Conservation (phyloP, 2,329 filamentous ascomycete species). For the Talaromyces sp. region DNA sequence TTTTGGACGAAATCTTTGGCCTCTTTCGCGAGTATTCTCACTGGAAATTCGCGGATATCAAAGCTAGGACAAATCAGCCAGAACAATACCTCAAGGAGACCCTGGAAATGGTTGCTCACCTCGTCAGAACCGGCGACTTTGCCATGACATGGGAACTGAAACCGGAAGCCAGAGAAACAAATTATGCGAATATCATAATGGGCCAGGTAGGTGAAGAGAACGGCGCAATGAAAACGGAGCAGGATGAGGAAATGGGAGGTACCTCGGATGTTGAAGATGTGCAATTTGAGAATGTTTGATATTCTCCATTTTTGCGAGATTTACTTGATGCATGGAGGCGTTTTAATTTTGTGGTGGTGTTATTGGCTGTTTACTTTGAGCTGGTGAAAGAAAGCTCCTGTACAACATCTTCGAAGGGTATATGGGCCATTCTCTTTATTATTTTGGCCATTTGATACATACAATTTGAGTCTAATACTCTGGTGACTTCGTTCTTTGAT, state of each 20-base stretch:
- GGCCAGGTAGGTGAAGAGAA: constrained; percentile 53
- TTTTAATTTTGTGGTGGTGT: not conserved
- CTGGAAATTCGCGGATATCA: constrained; percentile 89
- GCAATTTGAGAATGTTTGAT: constrained; percentile 76
- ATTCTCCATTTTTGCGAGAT: not conserved
- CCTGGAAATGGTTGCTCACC: constrained; percentile 74
- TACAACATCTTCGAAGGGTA: not conserved
- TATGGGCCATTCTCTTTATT: not conserved
- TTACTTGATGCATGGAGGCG: constrained; percentile 13
- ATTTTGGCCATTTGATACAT: not conserved
- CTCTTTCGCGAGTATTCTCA: constrained; percentile 84
- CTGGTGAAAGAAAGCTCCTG: not conserved
- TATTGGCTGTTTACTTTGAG: not conserved
- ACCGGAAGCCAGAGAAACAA: constrained; percentile 61
- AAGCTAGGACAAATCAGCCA: constrained; percentile 73
- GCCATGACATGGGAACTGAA: constrained; percentile 82
- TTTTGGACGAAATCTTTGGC: constrained; percentile 78
- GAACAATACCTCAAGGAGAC: constrained; percentile 89
- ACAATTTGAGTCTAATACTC: not conserved
- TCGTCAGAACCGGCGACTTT: constrained; percentile 80
- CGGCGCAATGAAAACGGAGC: constrained; percentile 34
- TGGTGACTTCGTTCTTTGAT: not conserved
- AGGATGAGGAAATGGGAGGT: constrained; percentile 47
- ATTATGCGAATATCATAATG: constrained; percentile 42
- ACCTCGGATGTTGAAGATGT: constrained; percentile 62